Percentiles rank a stretch among this genome's conserved stretches.
phyloP scores from a whole-genome alignment of 2,329 filamentous ascomycete genomes.

The Hymenoscyphus repandus region DNA sequence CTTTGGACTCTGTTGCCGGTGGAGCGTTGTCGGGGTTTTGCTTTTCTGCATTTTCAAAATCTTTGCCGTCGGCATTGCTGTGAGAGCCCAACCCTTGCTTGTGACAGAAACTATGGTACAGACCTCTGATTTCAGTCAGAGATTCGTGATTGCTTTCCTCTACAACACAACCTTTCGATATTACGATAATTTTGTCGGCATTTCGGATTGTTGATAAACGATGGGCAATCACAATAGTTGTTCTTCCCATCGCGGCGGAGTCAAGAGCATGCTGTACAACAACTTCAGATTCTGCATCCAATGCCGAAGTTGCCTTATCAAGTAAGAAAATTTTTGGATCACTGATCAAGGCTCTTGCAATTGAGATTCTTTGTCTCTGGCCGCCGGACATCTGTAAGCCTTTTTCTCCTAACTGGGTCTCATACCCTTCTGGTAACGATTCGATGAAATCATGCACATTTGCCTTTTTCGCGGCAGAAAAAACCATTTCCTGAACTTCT shows the following conservation, averaged over 20 bases:
- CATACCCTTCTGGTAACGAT: constrained; percentile 67
- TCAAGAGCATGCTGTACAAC: constrained; percentile 89
- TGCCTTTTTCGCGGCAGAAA: constrained; percentile 76
- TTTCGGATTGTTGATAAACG: constrained; percentile 86
- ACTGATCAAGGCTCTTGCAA: constrained; percentile 80
- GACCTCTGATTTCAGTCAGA: constrained; percentile 61
- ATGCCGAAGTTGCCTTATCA: constrained; percentile 85
- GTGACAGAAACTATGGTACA: constrained; percentile 29
- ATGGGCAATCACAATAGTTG: constrained; percentile 89
- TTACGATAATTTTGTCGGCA: constrained; percentile 90
- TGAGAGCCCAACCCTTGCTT: background rate
- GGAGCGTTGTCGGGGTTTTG: background rate
- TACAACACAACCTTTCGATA: constrained; percentile 74
- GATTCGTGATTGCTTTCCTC: constrained; percentile 84
- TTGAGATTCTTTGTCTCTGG: constrained; percentile 91
- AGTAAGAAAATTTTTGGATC: constrained; percentile 86
- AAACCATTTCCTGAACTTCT: constrained; percentile 38
- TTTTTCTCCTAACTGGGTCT: constrained; percentile 85
- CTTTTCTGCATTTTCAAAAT: background rate
- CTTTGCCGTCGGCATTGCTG: background rate
- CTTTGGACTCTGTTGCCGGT: background rate
- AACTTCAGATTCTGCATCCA: constrained; percentile 88
- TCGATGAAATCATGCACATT: constrained; percentile 89
- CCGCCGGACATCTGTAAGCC: constrained; percentile 86
- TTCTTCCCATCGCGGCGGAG: constrained; percentile 73